Evolutionary conservation across 495 filamentous ascomycete species (phyloP).

Genomic region (Penicillium salamii): DNA sequence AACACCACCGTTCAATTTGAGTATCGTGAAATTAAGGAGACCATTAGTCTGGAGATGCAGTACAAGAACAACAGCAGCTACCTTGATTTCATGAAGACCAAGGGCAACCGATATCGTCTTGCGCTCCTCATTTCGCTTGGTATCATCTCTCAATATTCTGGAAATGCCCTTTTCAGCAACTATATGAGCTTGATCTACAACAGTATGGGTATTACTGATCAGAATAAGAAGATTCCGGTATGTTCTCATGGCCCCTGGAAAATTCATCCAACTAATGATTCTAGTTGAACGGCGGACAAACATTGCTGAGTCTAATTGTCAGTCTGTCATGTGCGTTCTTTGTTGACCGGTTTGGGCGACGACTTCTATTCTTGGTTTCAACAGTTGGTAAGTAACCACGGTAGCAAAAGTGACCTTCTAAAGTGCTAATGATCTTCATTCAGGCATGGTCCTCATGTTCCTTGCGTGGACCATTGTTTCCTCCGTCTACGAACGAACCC

Average conservation of each 20-base stretch:
- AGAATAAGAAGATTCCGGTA: conserved; percentile 41
- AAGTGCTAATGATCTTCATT: neutral
- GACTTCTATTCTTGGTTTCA: conserved; percentile 53
- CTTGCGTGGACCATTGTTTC: conserved; percentile 53
- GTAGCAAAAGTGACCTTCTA: too few species aligned
- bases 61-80: conserved; percentile 31
- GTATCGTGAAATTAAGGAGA: conserved; percentile 27
- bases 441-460: conserved; percentile 52
- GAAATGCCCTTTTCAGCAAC: conserved; percentile 63
- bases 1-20: conserved; percentile 23
- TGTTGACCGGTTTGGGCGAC: conserved; percentile 55
- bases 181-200: conserved; percentile 54
- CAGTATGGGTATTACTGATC: conserved; percentile 49
- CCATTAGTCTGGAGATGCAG: conserved; percentile 27
- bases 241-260: conserved; percentile 20
- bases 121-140: conserved; percentile 54
- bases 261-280: neutral
- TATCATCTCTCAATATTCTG: conserved; percentile 58
- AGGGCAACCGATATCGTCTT: conserved; percentile 64
- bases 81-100: conserved; percentile 60
- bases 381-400: conserved; percentile 34
- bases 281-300: conserved; percentile 21
- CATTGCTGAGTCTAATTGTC: conserved; percentile 40
- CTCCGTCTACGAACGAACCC: conserved; percentile 47
- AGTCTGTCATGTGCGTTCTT: conserved; percentile 52